Base-by-base conservation (phyloP, 192 early-diverging fungal species). In the Geranomyces variabilis region DNA sequence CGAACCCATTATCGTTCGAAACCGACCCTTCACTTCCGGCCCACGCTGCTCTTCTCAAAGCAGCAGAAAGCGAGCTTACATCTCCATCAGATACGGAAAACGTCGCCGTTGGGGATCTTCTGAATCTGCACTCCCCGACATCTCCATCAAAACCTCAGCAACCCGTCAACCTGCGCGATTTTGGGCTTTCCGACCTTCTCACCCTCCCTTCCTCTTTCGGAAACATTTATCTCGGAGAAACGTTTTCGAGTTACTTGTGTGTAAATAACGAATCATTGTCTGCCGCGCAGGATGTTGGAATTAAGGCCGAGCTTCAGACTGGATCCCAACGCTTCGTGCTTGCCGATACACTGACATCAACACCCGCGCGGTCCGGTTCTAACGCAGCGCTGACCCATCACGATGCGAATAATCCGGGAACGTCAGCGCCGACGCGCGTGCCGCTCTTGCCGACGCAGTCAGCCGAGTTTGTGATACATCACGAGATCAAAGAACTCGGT, bases 401-500 rank as follows among this genome's bases (percentile, higher is more conserved):
- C 15, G 30, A 15, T 19, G 26, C 34, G 22, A 19, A 24, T 49
- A 69, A 31, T 71, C 26, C 58, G 5, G 29, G 34, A 9, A 21
- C 51, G 10, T 28, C 19, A 6, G 31, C 58, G 58, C 72, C 70
- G 7, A 34, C 71, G n/a, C 46, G 71, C 17, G 69, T 78, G 14
- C 79, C 84, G 4, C 75, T 97, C 44, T 89, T 90, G 30, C 89
- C 92, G 0, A 79, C 84, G 14, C 87, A 91, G 69, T 85, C 89
- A 14, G 75, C 85, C 60, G 92, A 95, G 70, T 89, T 90, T 66
- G 81, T 93, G 60, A 87, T 94, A 41, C 80, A 87, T 17, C 95
- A 98, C 72, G 96, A 98, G 79, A 95, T 97, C 77, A 98, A 96
- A 71, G 94, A 98, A 77, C 81, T 97, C 33, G 96, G 94, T 17